Evolutionary conservation across 192 early-diverging fungal genomes (phyloP).

Genomic region (Rhizophagus sp.): DNA sequence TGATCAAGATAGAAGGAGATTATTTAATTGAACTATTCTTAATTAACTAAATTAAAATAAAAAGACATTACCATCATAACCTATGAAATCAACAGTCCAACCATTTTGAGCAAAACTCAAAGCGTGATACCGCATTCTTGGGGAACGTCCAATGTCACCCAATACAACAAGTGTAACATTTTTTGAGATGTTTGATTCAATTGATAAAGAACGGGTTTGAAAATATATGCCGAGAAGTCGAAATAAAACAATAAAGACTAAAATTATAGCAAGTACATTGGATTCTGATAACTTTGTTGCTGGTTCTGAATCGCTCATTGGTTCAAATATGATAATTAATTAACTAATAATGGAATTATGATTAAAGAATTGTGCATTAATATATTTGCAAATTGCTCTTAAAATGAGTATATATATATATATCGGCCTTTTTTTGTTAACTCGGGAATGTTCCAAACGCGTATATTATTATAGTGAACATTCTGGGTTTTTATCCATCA

Average conservation of each 20-base stretch:
- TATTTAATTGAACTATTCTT: neutral
- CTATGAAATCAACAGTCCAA: conserved; percentile 78
- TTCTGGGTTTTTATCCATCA: conserved; percentile 1
- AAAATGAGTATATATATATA: too few species aligned
- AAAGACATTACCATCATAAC: conserved; percentile 63
- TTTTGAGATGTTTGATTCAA: neutral
- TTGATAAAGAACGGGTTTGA: neutral
- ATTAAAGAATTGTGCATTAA: neutral
- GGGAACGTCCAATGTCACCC: conserved; percentile 84
- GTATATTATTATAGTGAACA: neutral
- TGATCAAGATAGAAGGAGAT: neutral
- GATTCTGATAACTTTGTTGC: neutral
- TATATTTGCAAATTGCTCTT: neutral
- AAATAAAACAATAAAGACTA: neutral
- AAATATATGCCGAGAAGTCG: neutral
- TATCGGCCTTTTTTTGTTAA: neutral
- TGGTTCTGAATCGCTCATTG: neutral
- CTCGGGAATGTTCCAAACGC: neutral
- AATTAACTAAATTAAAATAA: too few species aligned
- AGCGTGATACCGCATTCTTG: conserved; percentile 93
- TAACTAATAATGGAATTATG: neutral
- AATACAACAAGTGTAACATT: conserved; percentile 60
- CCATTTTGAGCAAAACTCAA: conserved; percentile 69
- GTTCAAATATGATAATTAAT: neutral
- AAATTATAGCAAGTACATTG: neutral